Evolutionary conservation across 306 rosid genomes (phyloP), one percentile per base, ranked within the genome.

Genomic region (Citrullus colocynthis): DNA sequence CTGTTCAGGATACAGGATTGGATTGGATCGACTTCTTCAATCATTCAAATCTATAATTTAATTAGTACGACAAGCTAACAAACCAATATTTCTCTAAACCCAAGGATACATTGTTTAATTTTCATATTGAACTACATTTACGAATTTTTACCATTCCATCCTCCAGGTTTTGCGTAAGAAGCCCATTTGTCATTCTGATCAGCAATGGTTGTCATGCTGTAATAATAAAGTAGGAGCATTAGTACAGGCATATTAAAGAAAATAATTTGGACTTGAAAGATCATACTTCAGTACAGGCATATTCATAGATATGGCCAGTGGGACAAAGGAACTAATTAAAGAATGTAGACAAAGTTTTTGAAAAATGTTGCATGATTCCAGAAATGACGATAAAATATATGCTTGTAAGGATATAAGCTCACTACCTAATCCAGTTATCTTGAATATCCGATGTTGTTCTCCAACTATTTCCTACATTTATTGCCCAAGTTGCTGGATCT

Each of bases 101-200:
- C 8, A 18, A 66, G 55, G 11, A 15, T 12, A 13, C 11, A 16
- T 32, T 37, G 14, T 59, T 30, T 2, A 6, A 4, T 71, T 71
- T 24, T 71, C 76, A 48, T 48, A 48, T 71, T 15, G 42, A 28
- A 30, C 58, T 7, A 49, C 41, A 28, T 15, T 71, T 48, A 17
- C 28, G 77, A 72, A 72, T 15, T 24, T 32, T 82, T 86, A 90
- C 96, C 97, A 81, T 92, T 92, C 97, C 97, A 92, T 58, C 93
- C 93, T 56, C 96, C 93, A 57, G 93, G 96, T 83, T 86, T 86
- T 66, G 96, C 97, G 78, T 85, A 88, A 34, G 93, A 86, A 74
- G 97, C 93, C 96, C 97, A 92, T 81, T 71, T 72, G 81, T 92
- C 89, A 48, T 90, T 92, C 71, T 11, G 74, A 83, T 92, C 96